Percentiles rank a stretch among this genome's conserved stretches.
Evolutionary conservation across 2,329 filamentous ascomycete species (phyloP).

Genomic region (Cadophora malorum): DNA sequence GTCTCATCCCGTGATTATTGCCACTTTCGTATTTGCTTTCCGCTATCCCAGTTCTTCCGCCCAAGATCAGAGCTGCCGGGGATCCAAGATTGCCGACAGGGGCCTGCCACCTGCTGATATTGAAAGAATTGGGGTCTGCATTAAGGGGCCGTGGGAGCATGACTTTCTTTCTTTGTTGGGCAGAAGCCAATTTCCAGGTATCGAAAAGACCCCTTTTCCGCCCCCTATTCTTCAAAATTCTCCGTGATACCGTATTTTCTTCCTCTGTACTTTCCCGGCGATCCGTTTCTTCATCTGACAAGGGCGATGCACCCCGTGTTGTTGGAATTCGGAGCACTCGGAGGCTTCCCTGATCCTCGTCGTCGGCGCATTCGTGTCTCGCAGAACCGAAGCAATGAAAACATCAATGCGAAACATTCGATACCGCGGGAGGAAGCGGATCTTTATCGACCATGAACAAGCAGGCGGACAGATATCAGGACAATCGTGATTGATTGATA

Average conservation of each 20-base stretch:
- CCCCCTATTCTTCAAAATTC: neutral
- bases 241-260: neutral
- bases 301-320: neutral
- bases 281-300: neutral
- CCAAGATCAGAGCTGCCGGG: constrained; percentile 21
- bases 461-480: neutral
- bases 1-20: neutral
- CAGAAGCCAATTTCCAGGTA: constrained; percentile 14
- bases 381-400: constrained; percentile 8
- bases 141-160: constrained; percentile 20
- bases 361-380: constrained; percentile 8
- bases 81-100: constrained; percentile 23
- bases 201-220: constrained; percentile 8
- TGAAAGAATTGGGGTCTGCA: constrained; percentile 7
- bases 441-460: neutral
- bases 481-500: neutral
- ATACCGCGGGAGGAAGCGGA: constrained; percentile 10
- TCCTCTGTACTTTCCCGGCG: neutral
- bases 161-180: constrained; percentile 18
- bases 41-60: constrained; percentile 14
- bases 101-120: constrained; percentile 18
- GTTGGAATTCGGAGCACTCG: constrained; percentile 3
- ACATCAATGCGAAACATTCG: constrained; percentile 4
- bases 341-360: constrained; percentile 10
- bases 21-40: constrained; percentile 24